Conservation (phyloP, 345 rosid species). For the Boechera stricta region DNA sequence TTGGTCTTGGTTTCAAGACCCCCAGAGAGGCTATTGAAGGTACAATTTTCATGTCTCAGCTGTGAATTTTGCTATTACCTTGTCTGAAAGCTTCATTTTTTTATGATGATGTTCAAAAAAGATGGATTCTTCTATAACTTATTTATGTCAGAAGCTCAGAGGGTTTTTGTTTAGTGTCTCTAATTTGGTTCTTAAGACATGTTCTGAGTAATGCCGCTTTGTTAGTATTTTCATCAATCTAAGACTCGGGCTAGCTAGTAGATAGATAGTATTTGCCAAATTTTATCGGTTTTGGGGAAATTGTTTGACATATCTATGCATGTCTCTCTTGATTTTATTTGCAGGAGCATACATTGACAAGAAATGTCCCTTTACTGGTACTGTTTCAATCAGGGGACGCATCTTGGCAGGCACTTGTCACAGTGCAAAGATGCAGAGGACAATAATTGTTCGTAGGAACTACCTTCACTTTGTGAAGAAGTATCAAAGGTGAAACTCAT, state of each 20-base stretch:
- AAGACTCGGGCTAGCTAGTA: background rate
- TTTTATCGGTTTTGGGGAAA: background rate
- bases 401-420: conserved; percentile 88
- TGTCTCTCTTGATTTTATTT: background rate
- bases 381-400: conserved; percentile 80
- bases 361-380: conserved; percentile 86
- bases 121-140: background rate
- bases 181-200: background rate
- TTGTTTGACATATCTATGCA: background rate
- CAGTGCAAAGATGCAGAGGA: conserved; percentile 86
- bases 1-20: conserved; percentile 87
- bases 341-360: conserved; percentile 78
- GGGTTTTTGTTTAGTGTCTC: background rate
- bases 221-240: background rate
- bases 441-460: conserved; percentile 81
- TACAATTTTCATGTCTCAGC: conserved; percentile 23
- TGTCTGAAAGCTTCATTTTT: background rate
- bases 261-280: background rate
- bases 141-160: background rate
- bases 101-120: background rate
- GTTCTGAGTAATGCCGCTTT: background rate
- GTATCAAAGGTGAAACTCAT: conserved; percentile 69
- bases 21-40: conserved; percentile 85
- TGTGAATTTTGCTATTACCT: background rate
- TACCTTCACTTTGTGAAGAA: conserved; percentile 86